Conservation (phyloP, 1,139 yeast species). For the Torulaspora globosa region DNA sequence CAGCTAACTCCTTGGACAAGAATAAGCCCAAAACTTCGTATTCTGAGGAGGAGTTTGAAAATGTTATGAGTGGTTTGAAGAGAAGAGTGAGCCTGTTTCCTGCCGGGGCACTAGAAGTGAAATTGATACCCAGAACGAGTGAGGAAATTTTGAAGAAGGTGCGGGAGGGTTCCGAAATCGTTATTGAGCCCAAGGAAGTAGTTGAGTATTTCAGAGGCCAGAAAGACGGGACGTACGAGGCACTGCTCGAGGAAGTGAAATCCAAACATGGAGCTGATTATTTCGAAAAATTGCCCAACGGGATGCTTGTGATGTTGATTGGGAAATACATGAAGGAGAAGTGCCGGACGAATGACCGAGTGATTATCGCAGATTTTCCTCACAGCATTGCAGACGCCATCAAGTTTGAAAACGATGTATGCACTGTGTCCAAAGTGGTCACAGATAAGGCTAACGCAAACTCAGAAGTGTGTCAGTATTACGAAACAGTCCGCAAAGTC, state of each 20-base stretch:
- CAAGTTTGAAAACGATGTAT: conserved; percentile 40
- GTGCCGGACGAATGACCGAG: conserved; percentile 43
- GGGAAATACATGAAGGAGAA: conserved; percentile 45
- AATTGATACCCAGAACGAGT: conserved; percentile 13
- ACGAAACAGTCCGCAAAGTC: conserved; percentile 53
- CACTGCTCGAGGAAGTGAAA: conserved; percentile 37
- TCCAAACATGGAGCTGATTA: conserved; percentile 26
- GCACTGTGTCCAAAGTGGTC: conserved; percentile 44
- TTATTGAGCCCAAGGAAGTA: conserved; percentile 49
- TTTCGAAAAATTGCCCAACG: conserved; percentile 48
- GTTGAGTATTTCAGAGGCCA: conserved; percentile 44
- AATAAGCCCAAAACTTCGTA: conserved; percentile 49
- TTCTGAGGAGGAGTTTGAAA: conserved; percentile 61
- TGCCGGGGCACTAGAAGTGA: conserved; percentile 19
- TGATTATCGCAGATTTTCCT: conserved; percentile 53
- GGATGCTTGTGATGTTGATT: conserved; percentile 54
- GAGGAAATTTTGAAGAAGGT: conserved; percentile 16
- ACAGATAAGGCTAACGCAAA: conserved; percentile 33
- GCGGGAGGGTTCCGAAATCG: conserved; percentile 34
- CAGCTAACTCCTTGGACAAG: conserved; percentile 51
- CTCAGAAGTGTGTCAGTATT: conserved; percentile 50
- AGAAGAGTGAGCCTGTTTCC: conserved; percentile 48
- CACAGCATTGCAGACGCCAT: conserved; percentile 58
- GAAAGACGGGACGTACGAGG: conserved; percentile 43
- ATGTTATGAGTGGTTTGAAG: conserved; percentile 47